These are phyloP conservation scores for Lecanicillium sp. DNA, from an alignment of 2,329 filamentous ascomycete genomes.

Conservation along the genomic window DNA sequence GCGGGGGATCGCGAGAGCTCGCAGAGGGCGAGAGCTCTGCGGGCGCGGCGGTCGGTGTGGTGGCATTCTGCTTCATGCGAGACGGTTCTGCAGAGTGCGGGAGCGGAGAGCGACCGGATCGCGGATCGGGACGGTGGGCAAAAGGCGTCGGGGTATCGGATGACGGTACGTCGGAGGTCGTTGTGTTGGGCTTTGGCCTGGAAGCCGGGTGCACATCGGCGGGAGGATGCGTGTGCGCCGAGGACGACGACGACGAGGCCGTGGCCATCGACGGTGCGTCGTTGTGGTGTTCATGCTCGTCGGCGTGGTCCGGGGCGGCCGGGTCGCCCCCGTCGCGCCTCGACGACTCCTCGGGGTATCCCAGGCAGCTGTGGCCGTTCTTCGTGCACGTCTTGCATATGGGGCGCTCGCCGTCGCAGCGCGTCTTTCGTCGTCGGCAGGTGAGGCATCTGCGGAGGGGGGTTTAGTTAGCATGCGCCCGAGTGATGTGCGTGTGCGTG, in stretches of 20 bases:
- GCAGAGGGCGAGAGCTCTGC: constrained; percentile 1
- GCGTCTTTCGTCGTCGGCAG: constrained; percentile 69
- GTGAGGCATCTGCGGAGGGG: constrained; percentile 52
- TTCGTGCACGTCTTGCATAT: constrained; percentile 66
- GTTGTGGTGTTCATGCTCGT: constrained; percentile 21
- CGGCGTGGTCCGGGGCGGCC: constrained; percentile 31
- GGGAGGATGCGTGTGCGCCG: background rate
- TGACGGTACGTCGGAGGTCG: no score
- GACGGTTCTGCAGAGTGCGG: background rate
- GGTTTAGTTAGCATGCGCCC: background rate
- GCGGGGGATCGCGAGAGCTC: constrained; percentile 4
- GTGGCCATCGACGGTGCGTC: background rate
- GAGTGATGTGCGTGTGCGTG: background rate
- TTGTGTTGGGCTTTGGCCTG: no score
- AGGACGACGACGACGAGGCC: no score
- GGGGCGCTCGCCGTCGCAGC: constrained; percentile 68
- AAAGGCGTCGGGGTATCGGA: no score
- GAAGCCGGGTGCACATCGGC: no score
- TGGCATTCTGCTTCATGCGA: background rate
- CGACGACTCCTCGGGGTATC: constrained; percentile 52
- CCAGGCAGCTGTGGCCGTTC: constrained; percentile 63
- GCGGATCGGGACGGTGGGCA: background rate
- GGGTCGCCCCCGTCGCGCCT: constrained; percentile 25
- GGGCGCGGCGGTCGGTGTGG: background rate
- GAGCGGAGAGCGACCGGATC: background rate